Base-by-base conservation (phyloP, 1,284 basidiomycete genomes). In the Malassezia arunalokei region DNA sequence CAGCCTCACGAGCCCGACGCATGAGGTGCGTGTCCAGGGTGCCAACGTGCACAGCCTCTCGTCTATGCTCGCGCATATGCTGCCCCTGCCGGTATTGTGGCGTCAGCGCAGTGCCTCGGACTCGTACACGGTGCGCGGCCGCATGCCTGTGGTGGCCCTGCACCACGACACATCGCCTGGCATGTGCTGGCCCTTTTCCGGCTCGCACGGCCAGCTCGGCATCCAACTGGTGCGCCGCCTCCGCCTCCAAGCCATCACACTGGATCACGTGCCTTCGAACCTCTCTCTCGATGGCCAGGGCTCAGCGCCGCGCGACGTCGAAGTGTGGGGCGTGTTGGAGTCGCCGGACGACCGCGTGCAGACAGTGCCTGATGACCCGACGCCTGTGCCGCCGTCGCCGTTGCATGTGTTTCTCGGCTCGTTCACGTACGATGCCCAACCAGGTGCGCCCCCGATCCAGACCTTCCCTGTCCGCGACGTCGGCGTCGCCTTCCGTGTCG, bases 161-260 rank as follows among this genome's bases (percentile, higher is more conserved):
- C 84, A 90, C 67, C 85, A 86, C 52, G 86, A 89, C 58, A 78
- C 78, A 24, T 79, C 83, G 49, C 81, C 82, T 24, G 91, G 92
- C 2, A 81, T 84, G 58, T 98, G 91, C 75, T 98, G 91, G 91
- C 86, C 92, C 2, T 88, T 96, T 75, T 76, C 75, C 3, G 90
- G 90, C 0, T 66, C 77, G 6, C 73, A 80, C 42, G 92, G 90
- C 3, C 83, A 86, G 65, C 76, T 96, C 1, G 89, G 86, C 5
- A 82, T 98, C 39, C 77, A 79, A 43, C 81, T 96, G 15, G 82
- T 83, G 1, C 78, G 80, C 5, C 81, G 81, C 2, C 80, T 83
- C 7, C 77, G 79, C 47, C 79, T 91, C 38, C 79, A 81, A 2
- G 84, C 86, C 58, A 75, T 96, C 49, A 86, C 86, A 9, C 80